These are phyloP conservation scores for Trichoderma sp. DNA, from an alignment of 2,329 filamentous ascomycete species.

Conservation along the genomic window DNA sequence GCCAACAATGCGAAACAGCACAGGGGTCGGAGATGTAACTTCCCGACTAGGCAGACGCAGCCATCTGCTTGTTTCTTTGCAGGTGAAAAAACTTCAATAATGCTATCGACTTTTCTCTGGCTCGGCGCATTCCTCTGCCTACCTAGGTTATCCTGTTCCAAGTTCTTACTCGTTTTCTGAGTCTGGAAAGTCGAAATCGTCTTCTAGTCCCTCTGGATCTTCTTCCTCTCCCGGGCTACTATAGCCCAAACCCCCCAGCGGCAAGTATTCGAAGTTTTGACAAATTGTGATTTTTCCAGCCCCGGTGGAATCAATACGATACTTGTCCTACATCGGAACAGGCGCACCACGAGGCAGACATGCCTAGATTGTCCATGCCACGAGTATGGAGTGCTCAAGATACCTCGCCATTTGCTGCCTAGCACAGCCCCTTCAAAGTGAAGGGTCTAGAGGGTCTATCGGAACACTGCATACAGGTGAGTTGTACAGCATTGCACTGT, in stretches of 20 bases:
- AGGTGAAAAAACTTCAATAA: too few species aligned
- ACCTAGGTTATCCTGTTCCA: neutral
- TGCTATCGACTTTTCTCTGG: neutral
- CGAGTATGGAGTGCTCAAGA: too few species aligned
- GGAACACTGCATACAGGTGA: too few species aligned
- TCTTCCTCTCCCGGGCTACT: neutral
- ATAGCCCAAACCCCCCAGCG: neutral
- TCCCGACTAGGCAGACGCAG: neutral
- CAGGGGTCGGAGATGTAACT: neutral
- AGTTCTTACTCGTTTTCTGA: neutral
- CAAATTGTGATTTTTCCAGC: neutral
- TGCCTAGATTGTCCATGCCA: too few species aligned
- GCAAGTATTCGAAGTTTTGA: neutral
- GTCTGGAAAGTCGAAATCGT: neutral
- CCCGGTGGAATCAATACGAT: constrained; percentile 1
- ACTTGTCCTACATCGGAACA: constrained; percentile 22
- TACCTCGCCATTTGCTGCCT: too few species aligned
- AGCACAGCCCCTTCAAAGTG: too few species aligned
- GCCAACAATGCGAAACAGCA: neutral
- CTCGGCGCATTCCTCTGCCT: neutral
- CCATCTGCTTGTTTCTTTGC: neutral
- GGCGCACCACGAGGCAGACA: too few species aligned
- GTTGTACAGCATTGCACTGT: too few species aligned
- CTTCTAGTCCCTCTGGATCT: neutral
- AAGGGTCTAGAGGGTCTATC: too few species aligned